Evolutionary conservation across 2,329 filamentous ascomycete genomes (phyloP), one percentile per base, ranked within the genome.

Genomic region (Colletotrichum sp.): DNA sequence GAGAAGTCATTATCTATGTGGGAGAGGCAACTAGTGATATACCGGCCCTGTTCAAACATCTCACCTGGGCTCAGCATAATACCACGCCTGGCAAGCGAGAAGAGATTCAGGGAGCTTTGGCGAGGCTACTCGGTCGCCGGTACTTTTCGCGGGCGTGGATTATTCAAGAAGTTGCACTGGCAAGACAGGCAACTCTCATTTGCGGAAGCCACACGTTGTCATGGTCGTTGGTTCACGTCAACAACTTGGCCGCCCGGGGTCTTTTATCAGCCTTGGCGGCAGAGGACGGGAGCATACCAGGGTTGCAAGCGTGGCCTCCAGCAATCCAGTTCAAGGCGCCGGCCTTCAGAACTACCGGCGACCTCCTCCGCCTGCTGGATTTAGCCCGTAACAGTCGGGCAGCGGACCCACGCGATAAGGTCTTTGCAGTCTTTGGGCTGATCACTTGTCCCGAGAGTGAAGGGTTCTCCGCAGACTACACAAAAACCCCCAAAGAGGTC

Each of bases 111-210:
- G 26, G 0, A 4, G 26, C 74, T 6, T 26, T 79, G 75, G 4
- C 55, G 30, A 57, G 67, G 59, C 8, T 66, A 0, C 30, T 64
- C 7, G 16, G 13, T 10, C 57, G 65, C 1, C 65, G 39, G 15
- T 75, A 74, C 10, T 76, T 69, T 21, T 69, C 57, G 32, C 44
- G 74, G 16, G 44, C 28, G 2, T 76, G 74, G 65, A 78, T 81
- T 9, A 78, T 83, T 15, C 81, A 82, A 26, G 81, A 83, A 60
- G 78, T 83, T 57, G 77, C 76, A 2, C 73, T 77, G n/a, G 81
- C 82, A 5, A 34, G 62, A n/a, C 55, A n/a, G 10, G 69, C 69
- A n/a, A 32, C 62, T 4, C 21, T 73, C 4, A n/a, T 73, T 3
- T 63, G 72, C 36, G 62, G 62, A 0, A 15, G 16, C 13, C 34